These are phyloP conservation scores for Euclidium syriacum DNA, from an alignment of 345 rosid genomes.

Conservation along the genomic window DNA sequence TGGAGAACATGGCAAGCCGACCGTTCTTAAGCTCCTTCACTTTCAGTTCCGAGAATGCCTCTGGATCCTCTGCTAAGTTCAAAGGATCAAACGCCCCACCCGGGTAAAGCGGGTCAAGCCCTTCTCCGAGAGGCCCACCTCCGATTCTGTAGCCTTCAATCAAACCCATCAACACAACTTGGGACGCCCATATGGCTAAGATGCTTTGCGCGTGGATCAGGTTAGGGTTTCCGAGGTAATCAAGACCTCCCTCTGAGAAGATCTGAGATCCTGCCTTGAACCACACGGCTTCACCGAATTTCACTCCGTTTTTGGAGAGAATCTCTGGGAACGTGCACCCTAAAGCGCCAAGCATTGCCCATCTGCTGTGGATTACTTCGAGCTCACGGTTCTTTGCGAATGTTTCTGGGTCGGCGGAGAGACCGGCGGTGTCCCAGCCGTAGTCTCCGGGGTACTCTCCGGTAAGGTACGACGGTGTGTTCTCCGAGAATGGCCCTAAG, in stretches of 20 bases:
- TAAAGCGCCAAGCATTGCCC: slow-evolving; percentile 45
- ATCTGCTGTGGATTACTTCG: slow-evolving; percentile 48
- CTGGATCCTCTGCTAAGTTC: slow-evolving; percentile 46
- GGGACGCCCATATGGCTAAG: slow-evolving; percentile 42
- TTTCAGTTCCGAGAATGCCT: slow-evolving; percentile 42
- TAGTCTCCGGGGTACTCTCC: slow-evolving; percentile 51
- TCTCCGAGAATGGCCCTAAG: slow-evolving; percentile 45
- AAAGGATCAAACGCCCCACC: slow-evolving; percentile 51
- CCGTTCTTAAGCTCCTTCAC: slow-evolving; percentile 48
- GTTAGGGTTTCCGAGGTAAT: slow-evolving; percentile 43
- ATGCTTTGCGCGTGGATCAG: slow-evolving; percentile 48
- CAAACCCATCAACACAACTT: slow-evolving; percentile 42
- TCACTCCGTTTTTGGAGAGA: slow-evolving; percentile 44
- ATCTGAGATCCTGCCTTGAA: slow-evolving; percentile 48
- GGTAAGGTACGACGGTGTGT: slow-evolving; percentile 41
- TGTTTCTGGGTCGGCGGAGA: slow-evolving; percentile 50
- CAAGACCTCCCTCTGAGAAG: slow-evolving; percentile 42
- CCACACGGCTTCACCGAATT: slow-evolving; percentile 49
- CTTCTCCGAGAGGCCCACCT: slow-evolving; percentile 49
- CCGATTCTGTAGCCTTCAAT: slow-evolving; percentile 49
- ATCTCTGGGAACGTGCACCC: slow-evolving; percentile 51
- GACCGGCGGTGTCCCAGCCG: slow-evolving; percentile 51
- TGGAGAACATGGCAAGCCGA: slow-evolving; percentile 44
- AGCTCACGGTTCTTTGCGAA: slow-evolving; percentile 44
- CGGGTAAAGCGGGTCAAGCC: slow-evolving; percentile 43